Base-by-base conservation (phyloP, 148 eudicot genomes). In the Fagopyrum esculentum region DNA sequence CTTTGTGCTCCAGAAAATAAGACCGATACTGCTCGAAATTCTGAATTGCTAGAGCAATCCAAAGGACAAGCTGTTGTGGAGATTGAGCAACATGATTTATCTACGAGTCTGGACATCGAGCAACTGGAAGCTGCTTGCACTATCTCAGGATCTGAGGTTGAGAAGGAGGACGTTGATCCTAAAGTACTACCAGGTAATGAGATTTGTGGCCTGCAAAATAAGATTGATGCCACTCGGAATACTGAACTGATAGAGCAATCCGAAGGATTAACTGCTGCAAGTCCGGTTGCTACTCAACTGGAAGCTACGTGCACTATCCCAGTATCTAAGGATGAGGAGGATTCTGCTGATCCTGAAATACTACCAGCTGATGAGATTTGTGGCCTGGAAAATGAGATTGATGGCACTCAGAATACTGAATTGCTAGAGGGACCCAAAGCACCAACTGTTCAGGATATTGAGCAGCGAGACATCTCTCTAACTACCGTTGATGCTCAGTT, bases 311-410 rank as follows among this genome's bases (percentile, higher is more conserved):
- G 40, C 40, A 35, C 3, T 35, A 35, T 35, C 40, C 3, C 40
- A 35, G 40, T 35, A 35, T 35, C 40, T 35, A 35, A 35, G 40
- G 0, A 0, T 0, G 12, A 6, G 52, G 43, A 66, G 17, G 47
- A 66, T 66, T 45, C 40, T 35, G 71, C 71, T 40, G 46, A 12
- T 66, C n/a, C 69, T 29, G 71, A 66, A 66, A 66, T 12, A 7
- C 47, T 40, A 40, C 71, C 71, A 15, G 71, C 35, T 66, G 71
- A 15, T 11, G 69, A 63, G 69, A 44, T 11, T 63, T 35, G 19
- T 66, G 8, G 46, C 15, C 19, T 46, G 5, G 71, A 66, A 66
- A 66, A 10, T 29, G 26, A 63, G 69, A 43, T 4, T 19, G 64
- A 55, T 19, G n/a, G 30, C 7, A 3, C 64, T 59, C 35, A 22